Conservation (phyloP, 169 alveolate species). For the Babesia sp. region DNA sequence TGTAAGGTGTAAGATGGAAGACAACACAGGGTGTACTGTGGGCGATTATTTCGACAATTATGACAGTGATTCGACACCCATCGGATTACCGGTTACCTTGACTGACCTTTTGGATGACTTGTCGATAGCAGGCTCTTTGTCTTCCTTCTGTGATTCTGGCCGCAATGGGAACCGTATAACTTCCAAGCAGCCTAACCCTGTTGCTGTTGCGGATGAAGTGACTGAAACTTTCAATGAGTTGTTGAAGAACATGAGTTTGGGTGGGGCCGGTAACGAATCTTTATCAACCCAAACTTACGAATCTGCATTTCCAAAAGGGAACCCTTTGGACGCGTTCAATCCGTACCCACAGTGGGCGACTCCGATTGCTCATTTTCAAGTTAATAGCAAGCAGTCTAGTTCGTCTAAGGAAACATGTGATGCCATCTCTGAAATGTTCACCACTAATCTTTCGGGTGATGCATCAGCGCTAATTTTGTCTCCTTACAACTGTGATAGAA, state of each 20-base stretch:
- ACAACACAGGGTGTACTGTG: not conserved
- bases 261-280: no score
- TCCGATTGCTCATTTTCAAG: not conserved
- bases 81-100: slow-evolving; percentile 1
- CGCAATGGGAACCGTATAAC: not conserved
- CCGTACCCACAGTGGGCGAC: not conserved
- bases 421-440: not conserved
- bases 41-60: not conserved
- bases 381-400: not conserved
- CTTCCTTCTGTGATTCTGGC: not conserved
- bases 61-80: not conserved
- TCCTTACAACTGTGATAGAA: not conserved
- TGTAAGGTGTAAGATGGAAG: not conserved
- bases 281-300: no score
- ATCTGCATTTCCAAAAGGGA: no score
- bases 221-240: not conserved
- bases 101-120: slow-evolving; percentile 9
- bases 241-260: not conserved
- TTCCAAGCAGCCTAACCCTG: slow-evolving; percentile 9
- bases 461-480: not conserved
- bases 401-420: not conserved
- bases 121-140: not conserved
- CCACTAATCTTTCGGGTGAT: not conserved
- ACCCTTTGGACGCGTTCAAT: not conserved
- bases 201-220: not conserved